These are phyloP conservation scores for Phytophthora constricta DNA, from an alignment of 352 stramenopile genomes.

Conservation along the genomic window DNA sequence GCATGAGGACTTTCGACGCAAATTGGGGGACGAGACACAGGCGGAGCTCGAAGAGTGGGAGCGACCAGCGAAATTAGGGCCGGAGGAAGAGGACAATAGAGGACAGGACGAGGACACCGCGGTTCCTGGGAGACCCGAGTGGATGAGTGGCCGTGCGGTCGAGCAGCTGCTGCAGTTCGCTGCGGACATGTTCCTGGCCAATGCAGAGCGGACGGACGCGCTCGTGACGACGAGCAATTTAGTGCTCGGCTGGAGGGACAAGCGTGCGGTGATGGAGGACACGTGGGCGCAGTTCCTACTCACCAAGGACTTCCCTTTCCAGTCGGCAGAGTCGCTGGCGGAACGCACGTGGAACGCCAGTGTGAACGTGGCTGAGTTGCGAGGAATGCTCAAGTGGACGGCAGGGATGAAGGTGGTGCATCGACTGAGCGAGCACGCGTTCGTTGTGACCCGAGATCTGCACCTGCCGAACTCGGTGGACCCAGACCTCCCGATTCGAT, in stretches of 20 bases:
- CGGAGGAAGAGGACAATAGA: constrained; percentile 5
- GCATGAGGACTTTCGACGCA: constrained; percentile 31
- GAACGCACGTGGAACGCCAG: constrained; percentile 48
- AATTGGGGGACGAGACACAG: constrained; percentile 26
- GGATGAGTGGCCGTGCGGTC: constrained; percentile 14
- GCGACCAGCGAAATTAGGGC: constrained; percentile 8
- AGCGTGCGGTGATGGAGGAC: constrained; percentile 39
- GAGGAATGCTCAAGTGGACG: constrained; percentile 39
- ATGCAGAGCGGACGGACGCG: constrained; percentile 28
- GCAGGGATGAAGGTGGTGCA: constrained; percentile 50
- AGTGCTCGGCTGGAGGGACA: constrained; percentile 53
- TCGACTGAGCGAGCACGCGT: constrained; percentile 29
- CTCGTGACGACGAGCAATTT: constrained; percentile 20
- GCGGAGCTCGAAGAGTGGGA: constrained; percentile 17
- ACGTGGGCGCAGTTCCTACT: constrained; percentile 57
- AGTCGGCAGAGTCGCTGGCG: constrained; percentile 31
- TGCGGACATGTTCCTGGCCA: constrained; percentile 33
- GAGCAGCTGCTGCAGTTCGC: constrained; percentile 28
- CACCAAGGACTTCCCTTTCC: constrained; percentile 50
- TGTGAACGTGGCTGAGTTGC: constrained; percentile 28
- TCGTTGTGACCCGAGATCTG: constrained; percentile 36
- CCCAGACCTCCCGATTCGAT: constrained; percentile 36
- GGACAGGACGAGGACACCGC: constrained; percentile 14
- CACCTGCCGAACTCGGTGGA: constrained; percentile 37
- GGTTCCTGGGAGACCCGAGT: constrained; percentile 20